A percentile compares a stretch with the other conserved stretches of the same genome.
phyloP scores from a whole-genome alignment of 2,329 filamentous ascomycete species.

The Pochonia chlamydosporia region DNA sequence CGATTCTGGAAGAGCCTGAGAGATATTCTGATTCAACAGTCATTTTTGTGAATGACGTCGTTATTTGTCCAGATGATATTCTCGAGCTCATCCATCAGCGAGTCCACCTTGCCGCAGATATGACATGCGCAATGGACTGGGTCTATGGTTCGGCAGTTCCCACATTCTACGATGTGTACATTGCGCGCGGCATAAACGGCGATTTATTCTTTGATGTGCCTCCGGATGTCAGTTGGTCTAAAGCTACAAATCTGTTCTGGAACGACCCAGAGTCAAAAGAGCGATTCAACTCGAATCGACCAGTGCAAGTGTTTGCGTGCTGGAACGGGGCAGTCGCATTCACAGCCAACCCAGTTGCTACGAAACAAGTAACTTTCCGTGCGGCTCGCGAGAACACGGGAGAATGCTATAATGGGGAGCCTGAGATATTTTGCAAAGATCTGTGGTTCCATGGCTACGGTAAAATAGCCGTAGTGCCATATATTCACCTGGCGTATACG shows the following conservation, averaged over 20 bases:
- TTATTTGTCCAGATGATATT: slow-evolving; percentile 47
- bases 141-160: slow-evolving; percentile 29
- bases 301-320: slow-evolving; percentile 55
- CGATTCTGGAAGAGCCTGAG: slow-evolving; percentile 27
- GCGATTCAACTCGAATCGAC: slow-evolving; percentile 28
- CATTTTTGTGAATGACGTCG: slow-evolving; percentile 50
- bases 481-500: slow-evolving; percentile 49
- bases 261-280: slow-evolving; percentile 32
- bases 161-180: slow-evolving; percentile 53
- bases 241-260: slow-evolving; percentile 46
- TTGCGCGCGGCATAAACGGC: slow-evolving; percentile 44
- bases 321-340: slow-evolving; percentile 53
- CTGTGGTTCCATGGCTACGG: slow-evolving; percentile 44
- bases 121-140: slow-evolving; percentile 57
- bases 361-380: slow-evolving; percentile 24
- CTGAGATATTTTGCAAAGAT: slow-evolving; percentile 51
- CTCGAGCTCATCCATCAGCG: slow-evolving; percentile 49
- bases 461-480: slow-evolving; percentile 50
- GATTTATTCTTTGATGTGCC: slow-evolving; percentile 51
- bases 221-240: slow-evolving; percentile 40
- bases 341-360: slow-evolving; percentile 39
- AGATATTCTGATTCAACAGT: slow-evolving; percentile 34
- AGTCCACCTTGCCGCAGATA: slow-evolving; percentile 39
- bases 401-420: slow-evolving; percentile 51
- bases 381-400: slow-evolving; percentile 10